Base-by-base conservation (phyloP, 768 basidiomycete species). In the Boletellus sp. region DNA sequence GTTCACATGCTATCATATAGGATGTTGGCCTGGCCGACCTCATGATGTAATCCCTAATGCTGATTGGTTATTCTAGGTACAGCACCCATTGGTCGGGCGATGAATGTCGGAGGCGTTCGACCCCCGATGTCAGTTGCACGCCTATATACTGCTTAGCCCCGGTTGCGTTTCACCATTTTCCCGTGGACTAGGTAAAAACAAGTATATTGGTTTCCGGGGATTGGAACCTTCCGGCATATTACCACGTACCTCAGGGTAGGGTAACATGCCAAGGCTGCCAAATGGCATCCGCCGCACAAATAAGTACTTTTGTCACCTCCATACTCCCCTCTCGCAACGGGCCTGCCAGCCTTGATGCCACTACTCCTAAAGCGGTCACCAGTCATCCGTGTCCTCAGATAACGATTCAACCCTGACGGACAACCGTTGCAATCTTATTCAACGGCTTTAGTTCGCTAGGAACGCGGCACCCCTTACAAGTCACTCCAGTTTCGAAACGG, bases 71-170 rank as follows among this genome's bases (percentile, higher is more conserved):
- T 31, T 33, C 42, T 35, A 46, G 53, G 53, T 45, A 47, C 48
- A 20, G 42, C 44, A 48, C n/a, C 17, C 31, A 50, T 19, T 40
- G 19, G 34, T 62, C 51, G 55, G 57, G n/a, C 12, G 41, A 53
- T 60, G n/a, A 34, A 48, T 50, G 62, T 64, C 63, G 63, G 63
- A 52, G 61, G 17, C 35, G 37, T 58, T 51, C 42, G 17, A 54
- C 58, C 58, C 45, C 63, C 63, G 61, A 54, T 51, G 31, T 34
- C 50, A 49, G 16, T 39, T 55, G 46, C 54, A 59, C 37, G 33
- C 32, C 38, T 23, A 17, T 41, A 10, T 19, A 16, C 31, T 11
- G 33, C 45, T 31, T 16, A 19, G 24, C 15, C 36, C 10, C 39
- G 31, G 31, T 12, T 15, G n/a, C 19, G 20, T 47, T 36, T 45